Evolutionary conservation across 495 filamentous ascomycete species (phyloP), one percentile per base, ranked within the genome.

Genomic region (Lasiosphaeriaceae sp.): DNA sequence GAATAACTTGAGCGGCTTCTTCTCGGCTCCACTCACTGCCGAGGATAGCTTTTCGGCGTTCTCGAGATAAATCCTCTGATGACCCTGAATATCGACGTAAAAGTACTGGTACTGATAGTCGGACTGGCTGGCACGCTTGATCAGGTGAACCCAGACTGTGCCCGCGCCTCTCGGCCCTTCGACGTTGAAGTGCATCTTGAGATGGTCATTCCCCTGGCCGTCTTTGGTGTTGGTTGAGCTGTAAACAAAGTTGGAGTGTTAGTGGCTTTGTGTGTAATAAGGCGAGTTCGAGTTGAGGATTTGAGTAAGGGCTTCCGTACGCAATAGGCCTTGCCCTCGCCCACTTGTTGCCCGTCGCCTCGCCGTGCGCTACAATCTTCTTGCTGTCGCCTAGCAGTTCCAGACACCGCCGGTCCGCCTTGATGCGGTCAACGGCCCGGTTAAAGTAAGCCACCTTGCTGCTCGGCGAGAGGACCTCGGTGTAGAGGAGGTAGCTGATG

Each of bases 401-500:
- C 24, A 81, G 77, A 64, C 88, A 93, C 44, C 81, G 73, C 14
- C 81, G 65, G 65, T 96, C 89, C 35, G 78, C 75, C 67, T 85
- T 87, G 65, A 98, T 85, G 44, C 86, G 85, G 59, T 90, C 81
- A 31, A 95, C 87, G 1, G 90, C 89, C 44, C 86, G 86, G 71
- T 95, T 96, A 75, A 95, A 98, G 70, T 95, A 88, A 63, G 83
- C 83, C 23, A 87, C 90, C 68, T 87, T 86, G 71, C 89, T 92
- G 67, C 93, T 87, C 2, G 88, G 83, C 12, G 89, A 87, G 68
- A 97, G 87, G 19, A 97, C 89, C 48, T 98, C 94, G 11, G 80
- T 77, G 68, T 90, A 97, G 29, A 98, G 80, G 35, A 96, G 73
- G 57, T 86, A 88, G 57, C 83, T 77, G 19, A 96, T 86, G 35